phyloP scores from a whole-genome alignment of 2,329 filamentous ascomycete genomes.

The Talaromyces sp. region DNA sequence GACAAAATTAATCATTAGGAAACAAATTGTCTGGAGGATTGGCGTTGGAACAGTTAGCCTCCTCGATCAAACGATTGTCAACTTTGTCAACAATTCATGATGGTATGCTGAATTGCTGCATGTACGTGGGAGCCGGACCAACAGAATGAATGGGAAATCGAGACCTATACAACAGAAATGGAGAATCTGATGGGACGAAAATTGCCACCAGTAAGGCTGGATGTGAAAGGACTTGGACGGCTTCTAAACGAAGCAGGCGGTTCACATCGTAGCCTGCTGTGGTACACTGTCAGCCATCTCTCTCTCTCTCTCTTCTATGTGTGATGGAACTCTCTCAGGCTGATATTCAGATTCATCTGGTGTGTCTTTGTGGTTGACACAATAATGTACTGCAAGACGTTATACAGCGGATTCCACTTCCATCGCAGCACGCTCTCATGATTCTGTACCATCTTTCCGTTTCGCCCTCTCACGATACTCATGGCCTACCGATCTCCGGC shows the following conservation, averaged over 20 bases:
- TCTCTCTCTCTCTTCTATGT: not conserved
- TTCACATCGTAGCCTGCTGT: slow-evolving; percentile 46
- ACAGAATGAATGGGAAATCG: slow-evolving; percentile 57
- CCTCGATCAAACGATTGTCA: too few species aligned
- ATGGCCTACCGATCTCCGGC: slow-evolving; percentile 53
- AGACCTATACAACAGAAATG: slow-evolving; percentile 56
- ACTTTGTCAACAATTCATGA: too few species aligned
- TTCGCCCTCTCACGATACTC: slow-evolving; percentile 56
- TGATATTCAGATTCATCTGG: slow-evolving; percentile 6
- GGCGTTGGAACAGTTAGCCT: too few species aligned
- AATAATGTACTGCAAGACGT: slow-evolving; percentile 11
- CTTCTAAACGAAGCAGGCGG: slow-evolving; percentile 67
- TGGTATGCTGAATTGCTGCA: too few species aligned
- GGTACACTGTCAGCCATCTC: slow-evolving; percentile 21
- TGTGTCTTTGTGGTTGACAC: slow-evolving; percentile 13
- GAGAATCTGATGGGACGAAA: slow-evolving; percentile 57
- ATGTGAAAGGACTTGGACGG: slow-evolving; percentile 61
- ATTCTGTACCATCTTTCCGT: slow-evolving; percentile 60
- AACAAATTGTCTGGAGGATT: too few species aligned
- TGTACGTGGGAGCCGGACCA: slow-evolving; percentile 5
- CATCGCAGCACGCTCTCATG: slow-evolving; percentile 49
- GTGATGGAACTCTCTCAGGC: not conserved
- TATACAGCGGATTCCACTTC: slow-evolving; percentile 54
- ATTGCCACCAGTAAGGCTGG: slow-evolving; percentile 59
- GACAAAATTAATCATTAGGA: too few species aligned